Base-by-base conservation (phyloP, 2,329 filamentous ascomycete species). In the Colletotrichum neosansevieriae region DNA sequence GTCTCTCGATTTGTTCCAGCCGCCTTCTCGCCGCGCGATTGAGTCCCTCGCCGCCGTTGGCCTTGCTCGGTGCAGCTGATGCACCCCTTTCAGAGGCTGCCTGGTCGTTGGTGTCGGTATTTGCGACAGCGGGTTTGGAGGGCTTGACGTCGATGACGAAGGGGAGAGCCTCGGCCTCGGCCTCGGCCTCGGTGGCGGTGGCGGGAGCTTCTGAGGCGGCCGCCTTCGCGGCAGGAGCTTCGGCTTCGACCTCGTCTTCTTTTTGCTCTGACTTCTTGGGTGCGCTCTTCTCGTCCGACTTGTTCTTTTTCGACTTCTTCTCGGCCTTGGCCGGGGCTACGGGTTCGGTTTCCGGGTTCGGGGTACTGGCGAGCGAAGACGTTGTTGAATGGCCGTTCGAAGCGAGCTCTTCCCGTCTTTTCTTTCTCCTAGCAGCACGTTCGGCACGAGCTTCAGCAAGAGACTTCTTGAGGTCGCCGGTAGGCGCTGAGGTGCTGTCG, bases 11-110 rank as follows among this genome's bases (percentile, higher is more conserved):
- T 32, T 65, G 59, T 45, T 60, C 57, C 40, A 69, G 53, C 7
- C 69, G 66, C 29, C 69, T 50, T 45, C 69, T 64, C 3, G 69
- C 69, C 6, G 66, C 69, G 44, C 69, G 60, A 51, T 70, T 70
- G n/a, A 69, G 66, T 12, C 69, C 67, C 34, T 49, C 63, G 36
- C 68, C 68, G 51, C 29, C 49, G 49, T 51, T 51, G 51, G 50
- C 36, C 21, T 58, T 60, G 63, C 62, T 68, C 29, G 67, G 58
- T 12, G 67, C 68, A 19, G 51, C 36, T 17, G 68, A 62, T 15
- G 53, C 59, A 34, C n/a, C 50, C 53, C 63, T 47, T 17, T 63
- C 59, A 5, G 68, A 53, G 42, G 42, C 24, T 19, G 64, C 54
- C 9, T 49, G 32, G 51, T 45, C 44, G 45, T 11, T 40, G 11